Evolutionary conservation across 202 grass and related monocot genomes (phyloP).

Genomic region (Alloteropsis angusta): DNA sequence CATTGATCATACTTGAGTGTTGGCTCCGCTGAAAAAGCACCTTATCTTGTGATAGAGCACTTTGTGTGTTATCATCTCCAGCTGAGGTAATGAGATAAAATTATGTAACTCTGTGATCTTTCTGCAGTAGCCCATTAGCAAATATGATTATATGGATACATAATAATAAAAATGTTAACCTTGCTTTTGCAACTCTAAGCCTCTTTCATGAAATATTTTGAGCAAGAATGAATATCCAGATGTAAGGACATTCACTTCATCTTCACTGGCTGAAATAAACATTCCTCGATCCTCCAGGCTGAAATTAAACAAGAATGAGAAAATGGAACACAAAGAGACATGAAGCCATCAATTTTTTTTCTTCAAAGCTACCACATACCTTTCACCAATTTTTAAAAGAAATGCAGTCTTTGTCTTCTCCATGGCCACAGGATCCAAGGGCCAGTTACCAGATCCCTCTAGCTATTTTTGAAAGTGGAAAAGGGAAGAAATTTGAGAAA

Average conservation of each 20-base stretch:
- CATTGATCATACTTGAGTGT: slow-evolving; percentile 99
- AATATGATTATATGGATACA: slow-evolving; percentile 4
- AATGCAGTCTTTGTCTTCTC: slow-evolving; percentile 88
- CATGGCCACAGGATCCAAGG: slow-evolving; percentile 74
- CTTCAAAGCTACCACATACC: slow-evolving; percentile 44
- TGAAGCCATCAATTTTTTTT: neutral
- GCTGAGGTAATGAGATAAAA: slow-evolving; percentile 33
- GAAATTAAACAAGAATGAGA: slow-evolving; percentile 25
- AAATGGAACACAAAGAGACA: neutral
- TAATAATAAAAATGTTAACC: slow-evolving; percentile 45
- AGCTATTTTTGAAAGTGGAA: slow-evolving; percentile 47
- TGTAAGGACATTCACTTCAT: slow-evolving; percentile 74
- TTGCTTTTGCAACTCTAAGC: slow-evolving; percentile 47
- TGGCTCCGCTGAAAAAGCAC: slow-evolving; percentile 72
- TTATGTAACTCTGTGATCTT: slow-evolving; percentile 6
- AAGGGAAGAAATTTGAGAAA: slow-evolving; percentile 14
- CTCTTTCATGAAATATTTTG: slow-evolving; percentile 88
- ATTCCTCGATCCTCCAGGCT: slow-evolving; percentile 72
- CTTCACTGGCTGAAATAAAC: slow-evolving; percentile 64
- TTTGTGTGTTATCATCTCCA: slow-evolving; percentile 44
- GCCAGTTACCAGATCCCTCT: slow-evolving; percentile 89
- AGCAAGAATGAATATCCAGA: slow-evolving; percentile 94
- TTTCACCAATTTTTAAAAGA: slow-evolving; percentile 94
- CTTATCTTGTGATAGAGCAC: slow-evolving; percentile 57
- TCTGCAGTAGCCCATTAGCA: neutral